A percentile compares a stretch with the other conserved stretches of the same genome.
Conservation (phyloP, 2,329 filamentous ascomycete species). For the Ceratocystis harringtonii region DNA sequence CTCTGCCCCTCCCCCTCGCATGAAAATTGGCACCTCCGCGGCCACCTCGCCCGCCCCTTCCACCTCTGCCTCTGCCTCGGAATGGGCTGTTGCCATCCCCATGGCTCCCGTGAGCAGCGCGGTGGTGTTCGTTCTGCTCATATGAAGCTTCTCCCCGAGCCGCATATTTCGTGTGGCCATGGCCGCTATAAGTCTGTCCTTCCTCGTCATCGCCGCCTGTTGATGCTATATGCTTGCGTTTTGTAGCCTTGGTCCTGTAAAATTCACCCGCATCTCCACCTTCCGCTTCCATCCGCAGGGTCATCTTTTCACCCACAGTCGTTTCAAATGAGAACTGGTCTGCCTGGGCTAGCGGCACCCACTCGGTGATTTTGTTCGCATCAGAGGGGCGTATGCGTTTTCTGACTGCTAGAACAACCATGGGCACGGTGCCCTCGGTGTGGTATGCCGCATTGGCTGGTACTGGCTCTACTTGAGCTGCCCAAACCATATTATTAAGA, state of each 20-base stretch:
- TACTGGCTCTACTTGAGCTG: slow-evolving; percentile 61
- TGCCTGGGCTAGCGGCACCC: slow-evolving; percentile 60
- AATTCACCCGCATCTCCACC: slow-evolving; percentile 45
- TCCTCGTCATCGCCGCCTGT: slow-evolving; percentile 2
- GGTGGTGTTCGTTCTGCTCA: slow-evolving; percentile 22
- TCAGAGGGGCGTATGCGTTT: slow-evolving; percentile 65
- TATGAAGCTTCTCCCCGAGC: slow-evolving; percentile 21
- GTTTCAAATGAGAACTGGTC: slow-evolving; percentile 66
- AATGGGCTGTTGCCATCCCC: slow-evolving; percentile 28
- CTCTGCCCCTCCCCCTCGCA: slow-evolving; percentile 27
- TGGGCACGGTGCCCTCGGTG: slow-evolving; percentile 63
- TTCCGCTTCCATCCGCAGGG: slow-evolving; percentile 67
- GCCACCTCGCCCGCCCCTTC: slow-evolving; percentile 20
- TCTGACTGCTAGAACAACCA: slow-evolving; percentile 68
- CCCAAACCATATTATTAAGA: slow-evolving; percentile 75
- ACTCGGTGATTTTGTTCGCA: slow-evolving; percentile 65
- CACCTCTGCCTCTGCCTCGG: slow-evolving; percentile 31
- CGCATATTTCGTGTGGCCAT: slow-evolving; percentile 24
- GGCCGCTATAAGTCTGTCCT: slow-evolving; percentile 27
- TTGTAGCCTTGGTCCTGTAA: slow-evolving; percentile 44
- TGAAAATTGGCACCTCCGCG: slow-evolving; percentile 19
- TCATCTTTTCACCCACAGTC: slow-evolving; percentile 70
- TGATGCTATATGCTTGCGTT: slow-evolving; percentile 40
- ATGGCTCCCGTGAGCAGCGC: slow-evolving; percentile 26
- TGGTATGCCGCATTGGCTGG: slow-evolving; percentile 52